phyloP scores from a whole-genome alignment of 352 stramenopile species.

The Blastocystis sp. region DNA sequence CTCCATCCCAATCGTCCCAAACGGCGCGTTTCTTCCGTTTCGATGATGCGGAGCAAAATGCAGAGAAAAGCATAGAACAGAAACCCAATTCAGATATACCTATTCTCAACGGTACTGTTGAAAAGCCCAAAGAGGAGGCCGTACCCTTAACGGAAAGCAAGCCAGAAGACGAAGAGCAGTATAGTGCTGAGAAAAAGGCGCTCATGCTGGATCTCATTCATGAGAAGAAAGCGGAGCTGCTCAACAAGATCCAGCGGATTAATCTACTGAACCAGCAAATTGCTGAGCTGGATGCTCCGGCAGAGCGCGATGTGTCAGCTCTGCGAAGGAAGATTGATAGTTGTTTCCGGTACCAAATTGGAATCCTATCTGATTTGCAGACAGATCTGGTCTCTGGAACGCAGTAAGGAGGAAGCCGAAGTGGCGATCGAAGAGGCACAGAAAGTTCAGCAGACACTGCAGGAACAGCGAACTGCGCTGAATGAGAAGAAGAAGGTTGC shows the following conservation, averaged over 20 bases:
- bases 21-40: too few relatives aligned
- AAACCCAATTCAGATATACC: too few relatives aligned
- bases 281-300: neutral
- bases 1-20: too few relatives aligned
- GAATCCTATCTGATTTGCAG: too few relatives aligned
- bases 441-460: neutral
- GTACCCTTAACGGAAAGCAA: neutral
- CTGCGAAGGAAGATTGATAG: constrained; percentile 12
- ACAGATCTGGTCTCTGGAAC: neutral
- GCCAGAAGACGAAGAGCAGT: neutral
- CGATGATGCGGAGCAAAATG: too few relatives aligned
- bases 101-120: neutral
- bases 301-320: neutral
- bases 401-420: neutral
- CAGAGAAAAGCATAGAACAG: too few relatives aligned
- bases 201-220: neutral
- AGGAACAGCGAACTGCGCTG: neutral
- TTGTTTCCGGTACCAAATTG: too few relatives aligned
- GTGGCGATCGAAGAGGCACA: neutral
- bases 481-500: constrained; percentile 12
- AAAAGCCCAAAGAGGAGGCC: neutral
- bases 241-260: neutral
- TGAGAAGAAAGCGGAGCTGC: neutral
- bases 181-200: neutral
- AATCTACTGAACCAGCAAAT: constrained; percentile 21